Percentiles rank a stretch among this genome's conserved stretches.
phyloP scores from a whole-genome alignment of 2,329 filamentous ascomycete species.

The Colletotrichum spinosum region DNA sequence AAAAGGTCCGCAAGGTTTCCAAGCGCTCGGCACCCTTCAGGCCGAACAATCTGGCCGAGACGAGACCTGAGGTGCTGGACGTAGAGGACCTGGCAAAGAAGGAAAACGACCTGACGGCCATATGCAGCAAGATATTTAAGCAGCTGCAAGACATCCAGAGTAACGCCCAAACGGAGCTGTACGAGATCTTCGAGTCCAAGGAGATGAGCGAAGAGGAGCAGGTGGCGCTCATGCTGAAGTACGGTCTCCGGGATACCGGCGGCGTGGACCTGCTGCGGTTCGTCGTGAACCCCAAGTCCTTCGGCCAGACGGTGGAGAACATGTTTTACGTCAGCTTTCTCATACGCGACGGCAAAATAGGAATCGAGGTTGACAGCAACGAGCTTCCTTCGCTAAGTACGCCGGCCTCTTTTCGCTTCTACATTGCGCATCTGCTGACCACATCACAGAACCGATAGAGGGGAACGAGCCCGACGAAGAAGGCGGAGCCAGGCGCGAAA shows the following conservation, averaged over 20 bases:
- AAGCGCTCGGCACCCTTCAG: conserved; percentile 79
- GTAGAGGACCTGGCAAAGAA: conserved; percentile 81
- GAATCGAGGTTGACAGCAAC: conserved; percentile 78
- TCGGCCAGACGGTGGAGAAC: conserved; percentile 96
- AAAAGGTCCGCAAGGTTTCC: conserved; percentile 77
- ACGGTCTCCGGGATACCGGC: conserved; percentile 74
- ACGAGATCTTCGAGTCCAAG: conserved; percentile 50
- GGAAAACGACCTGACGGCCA: conserved; percentile 80
- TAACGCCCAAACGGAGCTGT: conserved; percentile 59
- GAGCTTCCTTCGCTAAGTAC: conserved; percentile 84
- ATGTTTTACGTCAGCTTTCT: conserved; percentile 97
- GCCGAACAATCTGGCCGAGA: conserved; percentile 75
- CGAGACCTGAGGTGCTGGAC: conserved; percentile 81
- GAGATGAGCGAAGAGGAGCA: conserved; percentile 60
- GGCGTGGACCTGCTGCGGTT: conserved; percentile 87
- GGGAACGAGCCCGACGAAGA: conserved; percentile 60
- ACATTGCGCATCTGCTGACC: conserved; percentile 38
- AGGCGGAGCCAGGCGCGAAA: conserved; percentile 57
- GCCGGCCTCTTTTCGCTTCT: conserved; percentile 47
- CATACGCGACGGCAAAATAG: conserved; percentile 85
- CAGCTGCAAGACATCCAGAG: conserved; percentile 65
- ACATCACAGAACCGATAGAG: conserved; percentile 48
- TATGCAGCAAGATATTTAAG: conserved; percentile 80
- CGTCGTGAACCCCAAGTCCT: conserved; percentile 88
- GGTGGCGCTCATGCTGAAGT: conserved; percentile 69